phyloP scores from a whole-genome alignment of 2,329 filamentous ascomycete genomes.

The Periconia digitata region DNA sequence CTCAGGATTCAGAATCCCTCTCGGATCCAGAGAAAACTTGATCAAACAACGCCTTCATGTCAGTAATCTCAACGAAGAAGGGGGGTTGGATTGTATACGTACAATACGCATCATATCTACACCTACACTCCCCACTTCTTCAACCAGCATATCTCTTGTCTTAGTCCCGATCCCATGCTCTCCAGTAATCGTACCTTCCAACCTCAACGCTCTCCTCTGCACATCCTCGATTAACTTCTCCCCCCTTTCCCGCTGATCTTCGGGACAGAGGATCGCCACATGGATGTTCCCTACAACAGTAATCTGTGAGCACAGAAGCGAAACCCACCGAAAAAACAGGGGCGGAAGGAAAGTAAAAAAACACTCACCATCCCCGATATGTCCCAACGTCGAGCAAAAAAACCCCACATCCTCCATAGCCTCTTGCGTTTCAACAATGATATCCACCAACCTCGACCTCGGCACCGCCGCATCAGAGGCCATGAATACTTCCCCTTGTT shows the following conservation, averaged over 20 bases:
- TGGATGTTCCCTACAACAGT: conserved; percentile 33
- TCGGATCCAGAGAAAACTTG: conserved; percentile 75
- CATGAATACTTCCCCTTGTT: conserved; percentile 64
- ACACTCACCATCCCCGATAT: conserved; percentile 65
- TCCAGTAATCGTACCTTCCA: conserved; percentile 82
- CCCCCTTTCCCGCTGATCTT: conserved; percentile 22
- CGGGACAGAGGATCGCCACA: conserved; percentile 31
- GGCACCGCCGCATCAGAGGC: conserved; percentile 79
- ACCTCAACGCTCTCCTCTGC: conserved; percentile 74
- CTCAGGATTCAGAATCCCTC: conserved; percentile 65
- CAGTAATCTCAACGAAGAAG: not conserved
- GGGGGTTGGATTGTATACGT: not conserved
- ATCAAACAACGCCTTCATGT: conserved; percentile 47
- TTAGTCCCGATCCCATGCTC: conserved; percentile 83
- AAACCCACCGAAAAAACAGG: no score
- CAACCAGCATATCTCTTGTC: conserved; percentile 73
- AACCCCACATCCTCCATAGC: conserved; percentile 54
- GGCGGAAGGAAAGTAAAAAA: not conserved
- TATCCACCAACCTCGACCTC: conserved; percentile 67
- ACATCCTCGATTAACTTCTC: conserved; percentile 55
- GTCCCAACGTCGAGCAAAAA: conserved; percentile 61
- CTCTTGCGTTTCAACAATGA: conserved; percentile 72
- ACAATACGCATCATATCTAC: conserved; percentile 75
- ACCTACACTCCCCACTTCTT: conserved; percentile 72
- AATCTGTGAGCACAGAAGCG: no score